Percentiles rank a stretch among this genome's conserved stretches.
Conservation (phyloP, 768 basidiomycete genomes). For the Krasilnikovozyma curviuscula region DNA sequence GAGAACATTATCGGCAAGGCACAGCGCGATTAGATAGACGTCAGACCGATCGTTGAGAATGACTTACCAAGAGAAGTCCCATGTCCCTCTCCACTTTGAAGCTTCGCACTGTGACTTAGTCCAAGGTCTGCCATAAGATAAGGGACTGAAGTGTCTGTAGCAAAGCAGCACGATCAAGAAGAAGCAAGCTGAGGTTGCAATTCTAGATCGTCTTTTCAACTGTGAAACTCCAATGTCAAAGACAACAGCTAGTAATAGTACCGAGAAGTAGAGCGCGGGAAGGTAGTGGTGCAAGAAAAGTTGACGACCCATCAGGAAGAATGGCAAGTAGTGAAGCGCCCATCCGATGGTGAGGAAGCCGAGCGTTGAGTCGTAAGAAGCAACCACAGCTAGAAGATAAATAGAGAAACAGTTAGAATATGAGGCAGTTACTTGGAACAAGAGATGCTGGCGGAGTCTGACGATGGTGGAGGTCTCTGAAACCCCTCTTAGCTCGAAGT, state of each 20-base stretch:
- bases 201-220: conserved; percentile 50
- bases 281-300: conserved; percentile 97
- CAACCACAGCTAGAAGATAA: conserved; percentile 46
- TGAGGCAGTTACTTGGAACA: not conserved
- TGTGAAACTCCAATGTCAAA: conserved; percentile 74
- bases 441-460: conserved; percentile 20
- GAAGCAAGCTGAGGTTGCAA: conserved; percentile 62
- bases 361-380: conserved; percentile 77
- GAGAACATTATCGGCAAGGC: not conserved
- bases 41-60: not conserved
- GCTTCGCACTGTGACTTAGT: conserved; percentile 55
- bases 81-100: conserved; percentile 73
- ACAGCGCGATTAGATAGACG: not conserved
- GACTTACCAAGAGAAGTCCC: conserved; percentile 72
- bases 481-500: conserved; percentile 76
- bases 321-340: conserved; percentile 83
- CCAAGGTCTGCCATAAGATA: conserved; percentile 73
- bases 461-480: conserved; percentile 82
- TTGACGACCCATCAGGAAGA: conserved; percentile 92
- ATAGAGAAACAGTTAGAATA: not conserved
- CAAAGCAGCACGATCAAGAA: conserved; percentile 46
- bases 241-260: conserved; percentile 47
- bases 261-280: conserved; percentile 60
- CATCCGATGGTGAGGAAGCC: conserved; percentile 85
- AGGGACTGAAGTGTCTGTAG: conserved; percentile 56